Conservation (phyloP, 2,329 filamentous ascomycete species). For the Podosphaera aphanis region DNA sequence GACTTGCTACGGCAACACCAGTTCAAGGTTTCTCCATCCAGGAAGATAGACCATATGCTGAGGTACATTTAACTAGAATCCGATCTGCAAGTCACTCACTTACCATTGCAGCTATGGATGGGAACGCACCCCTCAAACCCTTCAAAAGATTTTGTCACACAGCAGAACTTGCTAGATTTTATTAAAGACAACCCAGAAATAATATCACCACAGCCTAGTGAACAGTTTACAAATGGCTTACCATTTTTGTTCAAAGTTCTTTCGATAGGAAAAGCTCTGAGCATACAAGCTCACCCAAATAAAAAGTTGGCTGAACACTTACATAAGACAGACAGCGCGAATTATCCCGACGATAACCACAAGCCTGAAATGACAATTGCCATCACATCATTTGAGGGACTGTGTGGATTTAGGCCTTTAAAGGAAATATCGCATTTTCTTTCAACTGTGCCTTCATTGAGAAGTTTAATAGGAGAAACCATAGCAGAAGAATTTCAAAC, state of each 20-base stretch:
- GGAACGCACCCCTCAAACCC: constrained; percentile 91
- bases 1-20: constrained; percentile 68
- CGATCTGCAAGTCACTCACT: constrained; percentile 4
- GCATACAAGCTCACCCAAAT: constrained; percentile 91
- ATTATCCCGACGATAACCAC: constrained; percentile 98
- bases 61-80: constrained; percentile 28
- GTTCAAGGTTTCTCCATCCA: constrained; percentile 53
- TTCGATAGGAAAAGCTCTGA: constrained; percentile 84
- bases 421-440: constrained; percentile 67
- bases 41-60: constrained; percentile 77
- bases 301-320: constrained; percentile 81
- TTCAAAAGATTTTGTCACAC: constrained; percentile 67
- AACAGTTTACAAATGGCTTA: constrained; percentile 58
- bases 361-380: constrained; percentile 99
- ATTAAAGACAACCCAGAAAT: constrained; percentile 70
- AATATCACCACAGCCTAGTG: constrained; percentile 46
- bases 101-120: constrained; percentile 65
- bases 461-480: constrained; percentile 41
- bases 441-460: constrained; percentile 34
- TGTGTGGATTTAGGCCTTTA: constrained; percentile 84
- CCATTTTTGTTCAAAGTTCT: constrained; percentile 97
- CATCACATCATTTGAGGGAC: constrained; percentile 81
- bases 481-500: constrained; percentile 31
- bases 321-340: constrained; percentile 65
- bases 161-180: constrained; percentile 67